phyloP scores from a whole-genome alignment of 352 stramenopile species.

The Paralagenidium karlingii region DNA sequence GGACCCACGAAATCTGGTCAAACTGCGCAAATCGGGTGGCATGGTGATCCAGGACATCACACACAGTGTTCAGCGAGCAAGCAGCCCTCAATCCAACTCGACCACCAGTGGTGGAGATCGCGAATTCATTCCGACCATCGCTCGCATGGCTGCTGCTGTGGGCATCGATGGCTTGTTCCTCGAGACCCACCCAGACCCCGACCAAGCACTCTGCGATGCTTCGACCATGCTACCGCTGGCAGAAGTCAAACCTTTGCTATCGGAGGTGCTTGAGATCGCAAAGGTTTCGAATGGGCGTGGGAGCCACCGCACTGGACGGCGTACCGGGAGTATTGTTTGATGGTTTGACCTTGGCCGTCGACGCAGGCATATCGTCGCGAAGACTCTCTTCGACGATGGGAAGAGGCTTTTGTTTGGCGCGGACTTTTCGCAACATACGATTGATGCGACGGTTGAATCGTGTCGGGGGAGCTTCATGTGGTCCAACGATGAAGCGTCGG shows the following conservation, averaged over 20 bases:
- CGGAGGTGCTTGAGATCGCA: slow-evolving; percentile 66
- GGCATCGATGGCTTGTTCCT: slow-evolving; percentile 85
- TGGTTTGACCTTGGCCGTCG: too few relatives aligned
- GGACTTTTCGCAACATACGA: slow-evolving; percentile 58
- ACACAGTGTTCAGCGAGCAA: slow-evolving; percentile 70
- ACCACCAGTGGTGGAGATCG: slow-evolving; percentile 55
- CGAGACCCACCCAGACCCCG: slow-evolving; percentile 73
- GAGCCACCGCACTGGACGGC: too few relatives aligned
- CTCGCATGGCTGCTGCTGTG: slow-evolving; percentile 67
- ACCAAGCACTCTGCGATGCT: slow-evolving; percentile 42
- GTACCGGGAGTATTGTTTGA: too few relatives aligned
- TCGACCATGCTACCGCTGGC: slow-evolving; percentile 65
- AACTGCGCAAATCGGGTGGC: slow-evolving; percentile 36
- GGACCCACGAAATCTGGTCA: slow-evolving; percentile 68
- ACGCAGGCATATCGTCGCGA: slow-evolving; percentile 24
- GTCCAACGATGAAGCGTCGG: slow-evolving; percentile 19
- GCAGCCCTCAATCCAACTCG: slow-evolving; percentile 14
- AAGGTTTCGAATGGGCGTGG: slow-evolving; percentile 14
- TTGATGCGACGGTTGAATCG: slow-evolving; percentile 77
- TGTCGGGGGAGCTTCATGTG: slow-evolving; percentile 33
- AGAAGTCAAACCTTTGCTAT: slow-evolving; percentile 43
- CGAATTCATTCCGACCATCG: slow-evolving; percentile 80
- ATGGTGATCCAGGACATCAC: slow-evolving; percentile 82
- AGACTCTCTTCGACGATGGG: slow-evolving; percentile 68
- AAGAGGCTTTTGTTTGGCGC: slow-evolving; percentile 46